These are phyloP conservation scores for Amanita rubescens DNA, from an alignment of 768 basidiomycete species.

Conservation along the genomic window DNA sequence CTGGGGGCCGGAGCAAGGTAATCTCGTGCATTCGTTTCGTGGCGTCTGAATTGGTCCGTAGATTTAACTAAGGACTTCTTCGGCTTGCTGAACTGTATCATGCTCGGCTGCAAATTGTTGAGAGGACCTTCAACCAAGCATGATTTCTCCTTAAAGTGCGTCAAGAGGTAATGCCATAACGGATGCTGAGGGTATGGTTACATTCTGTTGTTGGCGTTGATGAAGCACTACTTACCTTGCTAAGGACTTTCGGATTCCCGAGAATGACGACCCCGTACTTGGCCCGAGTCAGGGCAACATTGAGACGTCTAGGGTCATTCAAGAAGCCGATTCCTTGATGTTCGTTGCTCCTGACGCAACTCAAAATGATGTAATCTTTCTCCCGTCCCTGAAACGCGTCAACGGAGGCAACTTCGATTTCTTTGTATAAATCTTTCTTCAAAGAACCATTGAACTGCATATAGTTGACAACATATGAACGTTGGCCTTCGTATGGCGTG, in stretches of 20 bases:
- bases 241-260: slow-evolving; percentile 99
- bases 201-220: background rate
- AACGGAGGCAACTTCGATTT: slow-evolving; percentile 97
- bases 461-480: slow-evolving; percentile 97
- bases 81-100: slow-evolving; percentile 99
- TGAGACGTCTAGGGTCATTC: slow-evolving; percentile 93
- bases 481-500: slow-evolving; percentile 97
- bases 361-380: slow-evolving; percentile 99
- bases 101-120: slow-evolving; percentile 92
- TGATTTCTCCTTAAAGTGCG: slow-evolving; percentile 95
- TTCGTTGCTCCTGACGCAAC: slow-evolving; percentile 96
- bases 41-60: slow-evolving; percentile 89
- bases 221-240: slow-evolving; percentile 63
- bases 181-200: slow-evolving; percentile 61
- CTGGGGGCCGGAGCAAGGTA: slow-evolving; percentile 41
- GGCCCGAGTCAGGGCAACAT: slow-evolving; percentile 94
- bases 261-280: slow-evolving; percentile 98
- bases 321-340: slow-evolving; percentile 99
- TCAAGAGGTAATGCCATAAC: slow-evolving; percentile 95
- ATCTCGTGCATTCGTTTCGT: slow-evolving; percentile 88
- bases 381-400: slow-evolving; percentile 99
- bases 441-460: slow-evolving; percentile 99
- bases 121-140: slow-evolving; percentile 94
- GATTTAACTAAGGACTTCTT: slow-evolving; percentile 82
- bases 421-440: slow-evolving; percentile 99